Percentiles rank a stretch among this genome's conserved stretches.
phyloP scores from a whole-genome alignment of 306 rosid genomes.

The Fragaria iinumae region DNA sequence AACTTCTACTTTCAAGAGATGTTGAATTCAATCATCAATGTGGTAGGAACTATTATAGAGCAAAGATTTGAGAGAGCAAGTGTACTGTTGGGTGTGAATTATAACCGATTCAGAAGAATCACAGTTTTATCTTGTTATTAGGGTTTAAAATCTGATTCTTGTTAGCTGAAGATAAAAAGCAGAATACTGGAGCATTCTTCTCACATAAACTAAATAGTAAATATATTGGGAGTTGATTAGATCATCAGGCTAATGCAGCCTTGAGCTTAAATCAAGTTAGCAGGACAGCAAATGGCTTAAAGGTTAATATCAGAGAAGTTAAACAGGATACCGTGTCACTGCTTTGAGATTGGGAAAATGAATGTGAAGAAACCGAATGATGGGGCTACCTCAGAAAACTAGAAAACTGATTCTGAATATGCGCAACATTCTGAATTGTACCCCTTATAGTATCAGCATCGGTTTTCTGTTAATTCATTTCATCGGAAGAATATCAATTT shows the following conservation, averaged over 20 bases:
- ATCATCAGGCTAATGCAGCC: neutral
- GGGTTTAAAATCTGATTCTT: neutral
- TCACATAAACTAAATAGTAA: neutral
- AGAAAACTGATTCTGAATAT: neutral
- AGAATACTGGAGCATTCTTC: neutral
- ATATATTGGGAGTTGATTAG: neutral
- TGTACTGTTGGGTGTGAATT: neutral
- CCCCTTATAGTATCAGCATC: neutral
- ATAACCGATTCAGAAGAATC: neutral
- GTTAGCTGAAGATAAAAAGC: neutral
- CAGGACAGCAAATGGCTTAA: neutral
- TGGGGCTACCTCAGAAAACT: neutral
- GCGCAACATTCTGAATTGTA: neutral
- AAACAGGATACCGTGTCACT: neutral
- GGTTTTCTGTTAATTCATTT: neutral
- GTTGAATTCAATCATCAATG: neutral
- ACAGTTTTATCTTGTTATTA: neutral
- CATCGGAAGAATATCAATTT: conserved; percentile 3
- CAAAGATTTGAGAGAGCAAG: neutral
- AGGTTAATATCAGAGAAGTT: neutral
- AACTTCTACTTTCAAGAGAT: neutral
- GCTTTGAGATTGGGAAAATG: neutral
- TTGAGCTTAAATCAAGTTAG: neutral
- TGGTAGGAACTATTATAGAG: neutral
- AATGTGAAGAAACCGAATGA: neutral